Conservation (phyloP, 768 basidiomycete species). For the Cystofilobasidium ferigula region DNA sequence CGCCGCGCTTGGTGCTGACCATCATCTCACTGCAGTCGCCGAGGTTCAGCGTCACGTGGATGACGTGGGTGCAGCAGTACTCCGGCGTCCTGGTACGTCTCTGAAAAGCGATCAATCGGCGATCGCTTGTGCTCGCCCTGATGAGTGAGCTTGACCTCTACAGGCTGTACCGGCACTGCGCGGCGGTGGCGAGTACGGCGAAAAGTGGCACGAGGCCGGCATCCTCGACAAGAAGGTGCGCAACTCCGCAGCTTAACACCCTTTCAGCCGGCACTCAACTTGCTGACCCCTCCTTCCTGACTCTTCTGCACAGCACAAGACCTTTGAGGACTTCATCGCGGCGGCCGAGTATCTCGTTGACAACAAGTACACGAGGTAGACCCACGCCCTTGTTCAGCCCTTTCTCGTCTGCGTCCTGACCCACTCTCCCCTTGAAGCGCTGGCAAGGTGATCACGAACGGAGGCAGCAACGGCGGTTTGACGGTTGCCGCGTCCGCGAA, state of each 20-base stretch:
- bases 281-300: background rate
- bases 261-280: background rate
- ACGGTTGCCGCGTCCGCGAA: slow-evolving; percentile 77
- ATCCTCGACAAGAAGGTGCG: slow-evolving; percentile 51
- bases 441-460: slow-evolving; percentile 20
- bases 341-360: slow-evolving; percentile 64
- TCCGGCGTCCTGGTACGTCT: slow-evolving; percentile 52
- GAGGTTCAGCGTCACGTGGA: slow-evolving; percentile 39
- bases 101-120: slow-evolving; percentile 35
- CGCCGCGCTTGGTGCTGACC: too few species aligned
- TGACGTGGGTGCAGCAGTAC: slow-evolving; percentile 64
- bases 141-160: background rate
- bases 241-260: too few species aligned
- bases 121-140: slow-evolving; percentile 7
- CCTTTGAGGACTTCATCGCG: slow-evolving; percentile 72
- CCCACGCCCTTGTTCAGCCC: too few species aligned
- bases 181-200: slow-evolving; percentile 47
- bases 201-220: slow-evolving; percentile 71
- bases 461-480: slow-evolving; percentile 42
- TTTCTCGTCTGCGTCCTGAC: slow-evolving; percentile 25
- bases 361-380: slow-evolving; percentile 56
- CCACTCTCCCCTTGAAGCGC: slow-evolving; percentile 31
- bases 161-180: slow-evolving; percentile 9
- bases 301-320: slow-evolving; percentile 41
- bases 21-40: too few species aligned